Evolutionary conservation across 768 basidiomycete genomes (phyloP).

Genomic region (Amanita inopinata): DNA sequence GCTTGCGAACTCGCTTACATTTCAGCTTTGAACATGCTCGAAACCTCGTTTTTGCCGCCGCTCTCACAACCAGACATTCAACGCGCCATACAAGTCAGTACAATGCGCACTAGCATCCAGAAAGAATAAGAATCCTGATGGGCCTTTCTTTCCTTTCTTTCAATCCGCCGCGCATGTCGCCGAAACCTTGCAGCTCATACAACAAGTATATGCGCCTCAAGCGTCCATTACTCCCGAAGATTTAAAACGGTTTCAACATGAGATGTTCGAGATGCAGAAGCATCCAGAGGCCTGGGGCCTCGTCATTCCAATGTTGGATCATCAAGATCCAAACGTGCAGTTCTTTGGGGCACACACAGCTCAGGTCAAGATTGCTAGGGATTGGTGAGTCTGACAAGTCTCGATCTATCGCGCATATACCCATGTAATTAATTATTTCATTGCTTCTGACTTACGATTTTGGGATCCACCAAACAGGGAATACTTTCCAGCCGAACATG

Average conservation of each 20-base stretch:
- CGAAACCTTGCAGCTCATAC: conserved; percentile 43
- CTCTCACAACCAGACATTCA: conserved; percentile 43
- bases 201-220: conserved; percentile 51
- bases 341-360: conserved; percentile 94
- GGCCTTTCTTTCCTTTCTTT: conserved; percentile 11
- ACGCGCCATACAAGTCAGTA: conserved; percentile 50
- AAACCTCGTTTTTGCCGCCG: conserved; percentile 39
- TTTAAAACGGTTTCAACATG: conserved; percentile 56
- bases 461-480: conserved; percentile 43
- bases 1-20: too few species aligned
- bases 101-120: conserved; percentile 15
- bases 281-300: conserved; percentile 77
- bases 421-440: too few species aligned
- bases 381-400: conserved; percentile 52
- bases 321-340: conserved; percentile 74
- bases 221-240: conserved; percentile 40
- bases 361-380: conserved; percentile 88
- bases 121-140: conserved; percentile 6
- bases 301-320: conserved; percentile 63
- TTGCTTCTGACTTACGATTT: too few species aligned
- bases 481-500: conserved; percentile 56
- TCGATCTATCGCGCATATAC: not conserved
- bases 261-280: conserved; percentile 71
- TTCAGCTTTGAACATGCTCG: too few species aligned
- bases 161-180: conserved; percentile 7